A percentile compares a stretch with the other conserved stretches of the same genome.
Evolutionary conservation across 2,329 filamentous ascomycete species (phyloP).

Genomic region (Septoria petroselini): DNA sequence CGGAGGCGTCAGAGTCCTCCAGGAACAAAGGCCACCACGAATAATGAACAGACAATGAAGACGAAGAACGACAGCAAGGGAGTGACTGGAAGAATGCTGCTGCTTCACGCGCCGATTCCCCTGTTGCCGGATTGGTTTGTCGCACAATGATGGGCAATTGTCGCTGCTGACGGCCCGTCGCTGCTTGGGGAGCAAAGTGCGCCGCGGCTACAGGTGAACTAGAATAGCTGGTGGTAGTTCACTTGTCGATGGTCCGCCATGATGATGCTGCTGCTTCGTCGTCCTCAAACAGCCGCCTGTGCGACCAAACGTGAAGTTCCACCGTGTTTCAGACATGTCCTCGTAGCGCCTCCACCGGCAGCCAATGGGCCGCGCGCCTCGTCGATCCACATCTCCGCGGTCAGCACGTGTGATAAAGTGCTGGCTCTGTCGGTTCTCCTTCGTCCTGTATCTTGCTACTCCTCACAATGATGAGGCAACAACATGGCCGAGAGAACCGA

Average conservation of each 20-base stretch:
- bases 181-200: too few species aligned
- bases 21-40: background rate
- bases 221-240: too few species aligned
- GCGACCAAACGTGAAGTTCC: background rate
- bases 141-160: too few species aligned
- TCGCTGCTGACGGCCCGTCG: background rate
- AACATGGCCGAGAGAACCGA: too few species aligned
- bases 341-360: background rate
- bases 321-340: background rate
- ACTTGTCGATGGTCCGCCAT: background rate
- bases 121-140: too few species aligned
- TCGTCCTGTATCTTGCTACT: too few species aligned
- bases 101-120: too few species aligned
- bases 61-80: background rate
- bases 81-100: background rate
- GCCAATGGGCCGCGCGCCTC: background rate
- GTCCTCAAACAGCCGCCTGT: constrained; percentile 9
- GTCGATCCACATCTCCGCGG: background rate
- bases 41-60: too few species aligned
- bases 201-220: too few species aligned
- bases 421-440: background rate
- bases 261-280: background rate
- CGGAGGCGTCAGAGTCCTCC: background rate
- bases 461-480: too few species aligned
- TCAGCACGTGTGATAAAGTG: background rate